phyloP scores from a whole-genome alignment of 179 eudicot genomes.

The Heliamphora pulchella region DNA sequence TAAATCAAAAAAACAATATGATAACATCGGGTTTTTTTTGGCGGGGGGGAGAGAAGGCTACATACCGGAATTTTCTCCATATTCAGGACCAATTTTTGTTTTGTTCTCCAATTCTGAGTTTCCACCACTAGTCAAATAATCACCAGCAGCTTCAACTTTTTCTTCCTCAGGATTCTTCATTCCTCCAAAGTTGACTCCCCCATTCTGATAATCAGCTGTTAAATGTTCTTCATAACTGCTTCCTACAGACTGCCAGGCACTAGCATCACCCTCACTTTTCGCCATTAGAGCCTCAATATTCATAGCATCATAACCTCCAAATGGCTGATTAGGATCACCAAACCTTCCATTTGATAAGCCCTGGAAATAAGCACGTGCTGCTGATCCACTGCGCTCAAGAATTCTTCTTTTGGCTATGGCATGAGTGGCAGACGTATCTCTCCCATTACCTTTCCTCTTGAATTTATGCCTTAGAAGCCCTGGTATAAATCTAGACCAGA shows the following conservation, averaged over 20 bases:
- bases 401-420: slow-evolving; percentile 59
- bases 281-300: slow-evolving; percentile 15
- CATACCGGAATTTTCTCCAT: slow-evolving; percentile 19
- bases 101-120: slow-evolving; percentile 22
- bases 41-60: not conserved
- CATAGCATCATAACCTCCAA: slow-evolving; percentile 19
- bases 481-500: slow-evolving; percentile 47
- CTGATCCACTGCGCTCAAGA: slow-evolving; percentile 71
- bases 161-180: slow-evolving; percentile 21
- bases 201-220: slow-evolving; percentile 21
- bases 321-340: slow-evolving; percentile 25
- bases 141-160: slow-evolving; percentile 26
- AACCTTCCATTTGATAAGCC: slow-evolving; percentile 26
- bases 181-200: slow-evolving; percentile 22
- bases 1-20: not conserved
- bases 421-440: slow-evolving; percentile 37
- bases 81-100: slow-evolving; percentile 12
- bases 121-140: slow-evolving; percentile 21
- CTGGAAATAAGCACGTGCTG: slow-evolving; percentile 59
- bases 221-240: slow-evolving; percentile 18
- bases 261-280: slow-evolving; percentile 19
- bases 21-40: not conserved
- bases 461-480: slow-evolving; percentile 52
- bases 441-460: slow-evolving; percentile 62
- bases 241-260: slow-evolving; percentile 16